Percentiles rank a stretch among this genome's conserved stretches.
phyloP scores from a whole-genome alignment of 495 filamentous ascomycete species.

The Evernia prunastri region DNA sequence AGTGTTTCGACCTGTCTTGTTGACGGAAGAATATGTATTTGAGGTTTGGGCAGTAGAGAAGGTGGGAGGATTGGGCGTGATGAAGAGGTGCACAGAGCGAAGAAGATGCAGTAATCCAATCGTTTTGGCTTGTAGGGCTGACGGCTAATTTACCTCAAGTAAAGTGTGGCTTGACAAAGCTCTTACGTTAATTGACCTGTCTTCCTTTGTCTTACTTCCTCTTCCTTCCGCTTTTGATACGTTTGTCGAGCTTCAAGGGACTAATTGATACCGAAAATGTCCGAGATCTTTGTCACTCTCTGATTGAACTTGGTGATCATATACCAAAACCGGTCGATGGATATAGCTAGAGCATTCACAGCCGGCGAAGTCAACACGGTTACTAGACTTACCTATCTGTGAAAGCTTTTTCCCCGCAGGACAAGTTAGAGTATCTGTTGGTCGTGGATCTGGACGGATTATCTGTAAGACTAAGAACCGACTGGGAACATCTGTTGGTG shows the following conservation, averaged over 20 bases:
- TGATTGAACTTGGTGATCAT: neutral
- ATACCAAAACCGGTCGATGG: neutral
- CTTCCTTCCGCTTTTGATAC: neutral
- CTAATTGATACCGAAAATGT: neutral
- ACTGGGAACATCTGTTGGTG: neutral
- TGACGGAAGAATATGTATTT: neutral
- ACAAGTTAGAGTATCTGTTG: neutral
- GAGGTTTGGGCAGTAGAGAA: neutral
- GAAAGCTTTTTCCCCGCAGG: neutral
- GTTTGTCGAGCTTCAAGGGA: neutral
- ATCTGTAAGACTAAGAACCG: neutral
- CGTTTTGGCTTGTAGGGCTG: neutral
- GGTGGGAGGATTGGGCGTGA: neutral
- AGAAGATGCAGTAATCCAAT: neutral
- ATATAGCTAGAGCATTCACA: neutral
- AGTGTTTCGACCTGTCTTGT: neutral
- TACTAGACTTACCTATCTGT: neutral
- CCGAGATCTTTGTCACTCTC: neutral
- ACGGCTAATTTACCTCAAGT: too few species aligned
- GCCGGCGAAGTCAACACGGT: neutral
- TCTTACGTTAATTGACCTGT: neutral
- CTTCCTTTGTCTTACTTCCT: neutral
- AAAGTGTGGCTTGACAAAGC: conserved; percentile 1
- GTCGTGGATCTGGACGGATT: neutral
- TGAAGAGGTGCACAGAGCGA: neutral